Evolutionary conservation across 148 eudicot genomes (phyloP), one percentile per base, ranked within the genome.

Genomic region (Hydrangea macrophylla): DNA sequence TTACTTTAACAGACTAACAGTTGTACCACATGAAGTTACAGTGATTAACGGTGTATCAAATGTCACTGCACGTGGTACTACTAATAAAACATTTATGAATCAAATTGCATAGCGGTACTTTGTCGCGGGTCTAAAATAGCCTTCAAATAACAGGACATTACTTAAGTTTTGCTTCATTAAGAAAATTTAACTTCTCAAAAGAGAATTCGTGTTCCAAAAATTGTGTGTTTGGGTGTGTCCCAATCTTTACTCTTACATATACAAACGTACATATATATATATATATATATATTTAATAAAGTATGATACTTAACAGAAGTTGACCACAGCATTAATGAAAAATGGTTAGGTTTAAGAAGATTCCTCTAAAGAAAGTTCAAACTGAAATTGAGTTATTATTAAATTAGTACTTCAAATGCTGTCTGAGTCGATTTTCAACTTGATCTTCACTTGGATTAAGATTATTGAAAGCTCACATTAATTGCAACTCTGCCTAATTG

Each of bases 341-440:
- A 5, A 54, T 18, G 60, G 22, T 35, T 23, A 48, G 63, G 20
- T 69, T n/a, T 15, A 33, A 61, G 73, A 61, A 50, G 66, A 54
- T 60, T 60, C 66, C 64, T 51, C 8, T 24, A 48, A 9, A 2
- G 28, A 53, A 39, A 50, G 13, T 45, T 24, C 11, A 65, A 8
- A 60, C 31, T 23, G 23, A 42, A 30, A 59, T 35, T 8, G 39
- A 35, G 8, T 3, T 35, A 35, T 0, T 63, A 42, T 1, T 64
- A 15, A 64, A 51, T 5, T 11, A 51, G 11, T 32, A 31, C 17
- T 51, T 65, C 22, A 30, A 31, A 51, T 45, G 37, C 39, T 27
- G 27, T 28, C 67, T 17, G 31, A 27, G 27, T 25, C 25, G 12
- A 45, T 28, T 45, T 45, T 33, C 55, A 44, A 28, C 55, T 64